Conservation (phyloP, 768 basidiomycete genomes). For the Agaricus subrufescens region DNA sequence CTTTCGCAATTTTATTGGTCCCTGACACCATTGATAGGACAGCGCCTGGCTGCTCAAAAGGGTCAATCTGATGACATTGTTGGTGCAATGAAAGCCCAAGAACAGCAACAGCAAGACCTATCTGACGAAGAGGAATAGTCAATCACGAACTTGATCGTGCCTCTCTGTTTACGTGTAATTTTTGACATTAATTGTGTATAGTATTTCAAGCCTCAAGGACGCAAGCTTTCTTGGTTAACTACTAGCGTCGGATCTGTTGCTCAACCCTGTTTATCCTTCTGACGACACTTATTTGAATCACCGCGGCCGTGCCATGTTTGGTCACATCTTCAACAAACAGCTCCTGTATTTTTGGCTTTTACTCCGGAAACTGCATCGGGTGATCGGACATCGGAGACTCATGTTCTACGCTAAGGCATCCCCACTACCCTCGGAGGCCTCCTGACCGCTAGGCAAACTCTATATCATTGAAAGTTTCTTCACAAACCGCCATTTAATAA, state of each 20-base stretch:
- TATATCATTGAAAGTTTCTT: too few relatives aligned
- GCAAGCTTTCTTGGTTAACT: neutral
- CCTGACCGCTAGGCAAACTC: too few relatives aligned
- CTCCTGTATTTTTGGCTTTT: too few relatives aligned
- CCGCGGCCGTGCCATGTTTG: neutral
- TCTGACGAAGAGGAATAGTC: conserved; percentile 58
- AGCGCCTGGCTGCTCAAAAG: conserved; percentile 74
- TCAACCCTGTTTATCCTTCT: neutral
- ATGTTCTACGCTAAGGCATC: too few relatives aligned
- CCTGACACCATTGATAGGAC: conserved; percentile 42
- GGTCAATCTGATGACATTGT: conserved; percentile 75
- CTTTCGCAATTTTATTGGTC: neutral
- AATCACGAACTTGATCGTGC: neutral
- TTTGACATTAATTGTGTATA: conserved; percentile 8
- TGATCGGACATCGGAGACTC: too few relatives aligned
- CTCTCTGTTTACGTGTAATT: conserved; percentile 21
- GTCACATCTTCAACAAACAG: neutral
- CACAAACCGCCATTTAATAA: too few relatives aligned
- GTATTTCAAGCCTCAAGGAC: neutral
- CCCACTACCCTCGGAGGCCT: too few relatives aligned
- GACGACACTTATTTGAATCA: neutral
- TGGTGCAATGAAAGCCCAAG: conserved; percentile 80
- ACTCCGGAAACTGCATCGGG: too few relatives aligned
- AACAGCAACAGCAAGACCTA: conserved; percentile 46
- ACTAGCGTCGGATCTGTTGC: neutral